A percentile compares a stretch with the other conserved stretches of the same genome.
These are phyloP conservation scores for Scedosporium dehoogii DNA, from an alignment of 2,329 filamentous ascomycete species.

Conservation along the genomic window DNA sequence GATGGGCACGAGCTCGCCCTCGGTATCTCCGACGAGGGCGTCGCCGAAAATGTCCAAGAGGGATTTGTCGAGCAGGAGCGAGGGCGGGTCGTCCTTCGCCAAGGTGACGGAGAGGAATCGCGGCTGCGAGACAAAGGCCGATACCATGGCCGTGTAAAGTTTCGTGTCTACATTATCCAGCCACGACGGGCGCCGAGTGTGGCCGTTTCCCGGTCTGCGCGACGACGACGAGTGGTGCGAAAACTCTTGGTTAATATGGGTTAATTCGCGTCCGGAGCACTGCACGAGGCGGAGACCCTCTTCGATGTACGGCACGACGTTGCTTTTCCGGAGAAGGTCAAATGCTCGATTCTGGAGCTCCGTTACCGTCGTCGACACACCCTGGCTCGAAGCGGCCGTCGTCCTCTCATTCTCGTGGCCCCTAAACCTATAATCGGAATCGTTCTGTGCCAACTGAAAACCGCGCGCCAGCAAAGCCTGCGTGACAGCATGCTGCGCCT, in stretches of 20 bases:
- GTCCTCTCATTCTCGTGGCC: slow-evolving; percentile 43
- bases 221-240: slow-evolving; percentile 22
- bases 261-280: slow-evolving; percentile 58
- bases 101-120: slow-evolving; percentile 66
- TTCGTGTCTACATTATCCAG: slow-evolving; percentile 52
- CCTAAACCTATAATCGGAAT: slow-evolving; percentile 32
- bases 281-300: slow-evolving; percentile 63
- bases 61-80: slow-evolving; percentile 59
- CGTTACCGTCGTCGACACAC: slow-evolving; percentile 66
- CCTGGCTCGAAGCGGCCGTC: slow-evolving; percentile 48
- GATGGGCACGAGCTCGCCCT: slow-evolving; percentile 69
- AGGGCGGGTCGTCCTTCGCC: slow-evolving; percentile 64
- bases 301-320: slow-evolving; percentile 64
- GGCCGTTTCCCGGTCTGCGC: slow-evolving; percentile 2
- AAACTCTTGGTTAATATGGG: slow-evolving; percentile 26
- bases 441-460: slow-evolving; percentile 71
- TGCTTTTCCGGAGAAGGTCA: slow-evolving; percentile 64
- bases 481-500: slow-evolving; percentile 64
- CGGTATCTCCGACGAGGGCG: slow-evolving; percentile 65
- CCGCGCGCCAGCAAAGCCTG: slow-evolving; percentile 67
- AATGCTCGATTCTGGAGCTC: slow-evolving; percentile 82
- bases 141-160: slow-evolving; percentile 53
- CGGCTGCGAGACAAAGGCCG: slow-evolving; percentile 51
- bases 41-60: slow-evolving; percentile 59
- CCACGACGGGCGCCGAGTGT: slow-evolving; percentile 30